Evolutionary conservation across 352 stramenopile species (phyloP), one percentile per base, ranked within the genome.

Genomic region (Pythium folliculosum): DNA sequence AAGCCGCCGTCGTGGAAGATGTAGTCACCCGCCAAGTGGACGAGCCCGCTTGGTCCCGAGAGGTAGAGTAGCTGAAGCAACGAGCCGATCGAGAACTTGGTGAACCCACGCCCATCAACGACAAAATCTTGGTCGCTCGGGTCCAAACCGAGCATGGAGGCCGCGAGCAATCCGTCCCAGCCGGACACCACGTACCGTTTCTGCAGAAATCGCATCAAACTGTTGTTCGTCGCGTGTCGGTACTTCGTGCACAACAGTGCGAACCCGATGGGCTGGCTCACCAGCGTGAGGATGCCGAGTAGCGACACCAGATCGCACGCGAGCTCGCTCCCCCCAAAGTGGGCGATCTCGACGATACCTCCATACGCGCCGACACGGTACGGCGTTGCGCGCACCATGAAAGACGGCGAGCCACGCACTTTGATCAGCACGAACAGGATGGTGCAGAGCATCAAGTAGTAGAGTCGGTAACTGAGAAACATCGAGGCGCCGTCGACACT

Each of bases 381-480:
- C 6, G 67, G 54, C 3, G 63, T 43, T 4, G 70, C 51, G 17
- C 75, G 77, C 38, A 72, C 60, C 78, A 87, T 83, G 53, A 87
- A 82, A 4, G 78, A 76, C 0, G 78, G 76, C 10, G 53, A 60
- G 9, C 78, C 77, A 1, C 67, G 61, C 22, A 70, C 49, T 14
- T 70, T 58, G 10, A 87, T 65, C 9, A 90, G 51, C 13, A 84
- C 37, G 37, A 70, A 83, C 0, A 87, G 51, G 1, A 81, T 27
- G 37, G 81, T 61, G 47, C 70, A 85, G 0, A 87, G 70, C 53
- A 87, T 55, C 8, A 86, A 38, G 35, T 70, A 82, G 72, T 84
- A 88, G 12, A 87, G 40, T 54, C 85, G 84, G 67, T 86, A 90
- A 40, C 65, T 84, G 38, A 84, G n/a, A 53, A 90, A 90, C 9